These are phyloP conservation scores for Botrytis fragariae DNA, from an alignment of 2,329 filamentous ascomycete species.

Conservation along the genomic window DNA sequence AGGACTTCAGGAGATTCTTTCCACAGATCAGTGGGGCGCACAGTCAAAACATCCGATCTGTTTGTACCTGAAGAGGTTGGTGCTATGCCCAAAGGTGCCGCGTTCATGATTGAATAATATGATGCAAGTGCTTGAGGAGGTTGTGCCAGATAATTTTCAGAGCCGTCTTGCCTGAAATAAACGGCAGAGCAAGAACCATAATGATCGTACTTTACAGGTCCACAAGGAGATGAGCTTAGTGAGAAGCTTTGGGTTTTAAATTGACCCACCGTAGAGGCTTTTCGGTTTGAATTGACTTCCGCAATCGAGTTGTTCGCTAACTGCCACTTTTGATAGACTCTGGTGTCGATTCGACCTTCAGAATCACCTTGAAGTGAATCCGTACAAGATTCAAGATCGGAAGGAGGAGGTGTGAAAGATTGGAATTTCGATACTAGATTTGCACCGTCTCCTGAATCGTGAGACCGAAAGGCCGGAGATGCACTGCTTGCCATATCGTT, in stretches of 20 bases:
- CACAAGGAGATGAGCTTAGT: not conserved
- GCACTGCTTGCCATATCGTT: not conserved
- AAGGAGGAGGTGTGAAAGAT: not conserved
- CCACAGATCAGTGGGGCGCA: not conserved
- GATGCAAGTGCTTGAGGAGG: not conserved
- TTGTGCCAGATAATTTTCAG: not conserved
- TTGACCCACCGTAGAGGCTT: not conserved
- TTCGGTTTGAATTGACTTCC: not conserved
- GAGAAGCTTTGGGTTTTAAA: not conserved
- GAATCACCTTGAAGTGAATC: not conserved
- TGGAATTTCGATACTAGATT: not conserved
- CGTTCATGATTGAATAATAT: not conserved
- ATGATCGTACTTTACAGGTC: not conserved
- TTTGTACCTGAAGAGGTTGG: not conserved
- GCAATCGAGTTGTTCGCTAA: not conserved
- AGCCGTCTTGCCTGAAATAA: not conserved
- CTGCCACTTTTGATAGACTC: not conserved
- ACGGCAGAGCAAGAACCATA: not conserved
- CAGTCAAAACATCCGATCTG: not conserved
- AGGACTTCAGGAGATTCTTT: not conserved
- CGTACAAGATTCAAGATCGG: not conserved
- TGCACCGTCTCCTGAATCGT: not conserved
- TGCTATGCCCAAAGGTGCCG: not conserved
- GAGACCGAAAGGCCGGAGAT: not conserved
- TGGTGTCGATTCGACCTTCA: not conserved